Evolutionary conservation across 73 alveolate genomes (phyloP).

Genomic region (Paramecium octaurelia): DNA sequence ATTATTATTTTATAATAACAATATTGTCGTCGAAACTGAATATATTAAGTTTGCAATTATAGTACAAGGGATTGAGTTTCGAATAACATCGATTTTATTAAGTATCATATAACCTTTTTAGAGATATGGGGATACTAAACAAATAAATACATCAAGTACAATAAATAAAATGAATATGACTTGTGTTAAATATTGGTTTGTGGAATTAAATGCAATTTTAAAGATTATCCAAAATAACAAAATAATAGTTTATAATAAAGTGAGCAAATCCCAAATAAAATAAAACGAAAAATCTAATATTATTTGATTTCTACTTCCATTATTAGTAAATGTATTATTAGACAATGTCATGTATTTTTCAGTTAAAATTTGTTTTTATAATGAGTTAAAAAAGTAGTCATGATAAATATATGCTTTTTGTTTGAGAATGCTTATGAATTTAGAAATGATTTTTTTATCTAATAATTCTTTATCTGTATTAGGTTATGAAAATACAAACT

Average conservation of each 20-base stretch:
- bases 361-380: background rate
- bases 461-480: background rate
- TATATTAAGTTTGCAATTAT: background rate
- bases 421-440: background rate
- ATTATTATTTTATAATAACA: background rate
- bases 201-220: background rate
- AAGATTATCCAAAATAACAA: background rate
- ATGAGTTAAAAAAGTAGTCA: background rate
- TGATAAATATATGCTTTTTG: background rate
- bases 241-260: background rate
- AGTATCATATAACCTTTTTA: background rate
- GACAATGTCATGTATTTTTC: background rate
- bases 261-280: background rate
- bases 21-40: background rate
- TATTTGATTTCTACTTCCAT: background rate
- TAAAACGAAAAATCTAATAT: background rate
- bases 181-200: background rate
- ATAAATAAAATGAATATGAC: background rate
- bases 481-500: background rate
- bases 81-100: background rate
- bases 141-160: background rate
- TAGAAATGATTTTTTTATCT: background rate
- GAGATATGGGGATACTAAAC: background rate
- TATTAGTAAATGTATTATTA: background rate
- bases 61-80: background rate